Base-by-base conservation (phyloP, 202 grass and related monocot species). In the Hordeum pubiflorum region DNA sequence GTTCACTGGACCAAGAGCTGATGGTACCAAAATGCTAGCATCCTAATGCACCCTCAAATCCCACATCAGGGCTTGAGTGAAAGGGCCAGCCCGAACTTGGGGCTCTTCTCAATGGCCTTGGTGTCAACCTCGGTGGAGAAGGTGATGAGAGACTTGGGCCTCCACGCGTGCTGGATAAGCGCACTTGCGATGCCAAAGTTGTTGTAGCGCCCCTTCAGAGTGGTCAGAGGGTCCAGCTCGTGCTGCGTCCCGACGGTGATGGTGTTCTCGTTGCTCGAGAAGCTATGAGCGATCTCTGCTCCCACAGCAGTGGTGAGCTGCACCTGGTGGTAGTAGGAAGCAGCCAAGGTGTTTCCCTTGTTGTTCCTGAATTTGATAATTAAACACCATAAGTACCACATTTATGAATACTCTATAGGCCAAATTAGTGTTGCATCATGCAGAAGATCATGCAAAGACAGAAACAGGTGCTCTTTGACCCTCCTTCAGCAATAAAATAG, bases 91-190 rank as follows among this genome's bases (percentile, higher is more conserved):
- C 93, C 93, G 0, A 97, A 79, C 83, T 97, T 97, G 48, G 88
- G 84, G 65, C 83, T 97, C 74, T 93, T 91, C 73, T 96, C 93
- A 1, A 96, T 85, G n/a, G 93, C 90, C 81, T 96, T 96, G 77
- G 88, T 96, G 69, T 96, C 90, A 2, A 93, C 70, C 85, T 97
- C 93, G 0, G 88, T 77, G 18, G 93, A 90, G 74, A 97, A n/a
- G 40, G 93, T 97, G 74, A 97, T 4, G 48, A 93, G 77, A 15
- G 93, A 97, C 74, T 93, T 97, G 22, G 93, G 90, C 63, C 93
- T 91, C 88, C 86, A 97, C 36, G 92, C 88, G 0, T 97, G 90
- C 70, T 97, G 93, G 40, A 97, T 27, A 40, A 97, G 84, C 0
- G 70, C 88, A 39, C 83, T 97, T 59, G 90, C 90, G 36, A 78